These are phyloP conservation scores for Phaeosphaeria sp. DNA, from an alignment of 2,329 filamentous ascomycete species.

Conservation along the genomic window DNA sequence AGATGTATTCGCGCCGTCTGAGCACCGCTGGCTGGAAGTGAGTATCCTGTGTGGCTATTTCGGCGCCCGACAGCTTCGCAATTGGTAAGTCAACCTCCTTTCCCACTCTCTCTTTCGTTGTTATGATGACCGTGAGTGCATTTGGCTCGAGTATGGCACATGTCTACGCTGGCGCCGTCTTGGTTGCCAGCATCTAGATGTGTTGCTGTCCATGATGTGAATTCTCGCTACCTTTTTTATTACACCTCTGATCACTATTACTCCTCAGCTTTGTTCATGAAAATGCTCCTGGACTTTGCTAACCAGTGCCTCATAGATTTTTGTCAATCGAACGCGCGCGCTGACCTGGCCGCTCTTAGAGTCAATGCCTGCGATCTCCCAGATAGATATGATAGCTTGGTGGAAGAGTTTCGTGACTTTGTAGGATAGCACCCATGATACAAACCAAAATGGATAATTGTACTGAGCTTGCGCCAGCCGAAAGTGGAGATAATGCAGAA, in stretches of 20 bases:
- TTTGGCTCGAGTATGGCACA: constrained; percentile 99
- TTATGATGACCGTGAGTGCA: constrained; percentile 99
- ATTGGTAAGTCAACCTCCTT: constrained; percentile 34
- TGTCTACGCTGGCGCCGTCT: constrained; percentile 72
- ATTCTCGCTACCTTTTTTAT: constrained; percentile 96
- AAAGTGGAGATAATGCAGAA: constrained; percentile 86
- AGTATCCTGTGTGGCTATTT: constrained; percentile 45
- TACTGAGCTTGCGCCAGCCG: constrained; percentile 66
- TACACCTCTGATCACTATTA: constrained; percentile 74
- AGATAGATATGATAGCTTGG: constrained; percentile 82
- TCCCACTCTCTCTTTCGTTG: constrained; percentile 25
- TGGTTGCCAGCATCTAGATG: constrained; percentile 66
- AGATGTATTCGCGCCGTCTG: constrained; percentile 92
- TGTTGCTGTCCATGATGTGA: constrained; percentile 94
- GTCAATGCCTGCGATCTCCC: constrained; percentile 93
- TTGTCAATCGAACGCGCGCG: constrained; percentile 1
- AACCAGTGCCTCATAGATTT: constrained; percentile 41
- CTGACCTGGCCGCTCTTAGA: constrained; percentile 58
- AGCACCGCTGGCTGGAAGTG: constrained; percentile 97
- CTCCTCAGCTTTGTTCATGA: constrained; percentile 26
- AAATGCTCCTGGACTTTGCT: constrained; percentile 31
- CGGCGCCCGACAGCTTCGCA: constrained; percentile 9
- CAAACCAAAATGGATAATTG: constrained; percentile 39
- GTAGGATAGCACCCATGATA: constrained; percentile 67
- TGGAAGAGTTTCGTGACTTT: constrained; percentile 81